Evolutionary conservation across 2,329 filamentous ascomycete genomes (phyloP).

Genomic region (Diplodia sapinea): DNA sequence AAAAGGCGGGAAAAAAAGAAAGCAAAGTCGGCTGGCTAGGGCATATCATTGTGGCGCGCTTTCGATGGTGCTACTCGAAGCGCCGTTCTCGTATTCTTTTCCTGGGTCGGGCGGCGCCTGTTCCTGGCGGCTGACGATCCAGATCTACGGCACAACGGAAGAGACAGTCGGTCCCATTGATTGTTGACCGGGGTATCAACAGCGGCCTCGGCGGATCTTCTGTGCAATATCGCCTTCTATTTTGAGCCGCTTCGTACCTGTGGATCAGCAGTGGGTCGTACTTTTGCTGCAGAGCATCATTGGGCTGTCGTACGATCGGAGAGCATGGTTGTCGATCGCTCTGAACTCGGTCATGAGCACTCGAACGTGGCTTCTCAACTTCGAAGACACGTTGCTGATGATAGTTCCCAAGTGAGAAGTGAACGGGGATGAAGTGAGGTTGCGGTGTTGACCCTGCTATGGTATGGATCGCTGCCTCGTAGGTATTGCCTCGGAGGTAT

Average conservation of each 20-base stretch:
- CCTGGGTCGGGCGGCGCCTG: neutral
- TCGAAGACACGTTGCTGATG: neutral
- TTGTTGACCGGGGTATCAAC: neutral
- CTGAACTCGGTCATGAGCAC: neutral
- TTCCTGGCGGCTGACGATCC: conserved; percentile 13
- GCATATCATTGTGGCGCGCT: neutral
- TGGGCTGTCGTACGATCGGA: neutral
- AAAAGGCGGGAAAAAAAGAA: neutral
- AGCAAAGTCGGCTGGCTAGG: neutral
- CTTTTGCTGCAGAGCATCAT: neutral
- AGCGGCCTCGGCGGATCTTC: neutral
- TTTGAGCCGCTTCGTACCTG: neutral
- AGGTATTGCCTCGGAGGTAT: no score
- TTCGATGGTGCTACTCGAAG: conserved; percentile 6
- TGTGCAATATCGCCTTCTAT: neutral
- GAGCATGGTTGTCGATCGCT: neutral
- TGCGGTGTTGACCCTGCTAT: neutral
- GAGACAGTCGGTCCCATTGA: neutral
- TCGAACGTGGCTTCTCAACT: neutral
- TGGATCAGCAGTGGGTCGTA: neutral
- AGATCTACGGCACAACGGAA: neutral
- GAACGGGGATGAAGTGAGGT: neutral
- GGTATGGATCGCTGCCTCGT: neutral
- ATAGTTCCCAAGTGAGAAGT: neutral
- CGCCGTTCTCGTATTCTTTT: conserved; percentile 19